Percentiles rank a stretch among this genome's conserved stretches.
phyloP scores from a whole-genome alignment of 208 protist species.

The Wallacemonas collosoma region DNA sequence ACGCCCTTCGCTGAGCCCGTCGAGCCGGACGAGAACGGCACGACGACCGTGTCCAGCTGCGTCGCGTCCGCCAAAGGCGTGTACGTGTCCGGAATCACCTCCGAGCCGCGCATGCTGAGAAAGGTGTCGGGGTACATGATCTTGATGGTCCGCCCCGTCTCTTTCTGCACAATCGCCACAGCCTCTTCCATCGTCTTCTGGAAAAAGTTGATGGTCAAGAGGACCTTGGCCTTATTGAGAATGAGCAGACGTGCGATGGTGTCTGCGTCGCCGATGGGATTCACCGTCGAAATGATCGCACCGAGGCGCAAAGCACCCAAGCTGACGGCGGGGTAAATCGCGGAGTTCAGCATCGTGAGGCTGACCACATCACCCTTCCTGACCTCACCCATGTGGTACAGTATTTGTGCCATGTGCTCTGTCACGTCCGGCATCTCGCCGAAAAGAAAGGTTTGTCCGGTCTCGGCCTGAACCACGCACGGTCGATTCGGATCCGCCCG shows the following conservation, averaged over 20 bases:
- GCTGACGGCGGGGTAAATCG: constrained; percentile 26
- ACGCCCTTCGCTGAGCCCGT: constrained; percentile 51
- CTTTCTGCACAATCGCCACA: constrained; percentile 20
- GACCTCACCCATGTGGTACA: constrained; percentile 33
- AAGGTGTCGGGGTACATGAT: constrained; percentile 32
- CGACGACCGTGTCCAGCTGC: constrained; percentile 20
- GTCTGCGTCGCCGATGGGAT: constrained; percentile 23
- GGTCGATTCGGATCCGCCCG: not conserved
- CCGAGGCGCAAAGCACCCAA: constrained; percentile 38
- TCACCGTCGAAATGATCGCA: constrained; percentile 34
- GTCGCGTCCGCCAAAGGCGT: constrained; percentile 5
- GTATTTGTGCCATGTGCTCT: constrained; percentile 23
- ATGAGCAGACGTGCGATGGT: constrained; percentile 27
- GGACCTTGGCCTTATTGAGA: constrained; percentile 22
- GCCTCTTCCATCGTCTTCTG: constrained; percentile 14
- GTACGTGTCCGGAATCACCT: constrained; percentile 19
- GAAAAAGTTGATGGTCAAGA: constrained; percentile 31
- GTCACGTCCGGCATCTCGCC: constrained; percentile 9
- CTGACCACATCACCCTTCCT: constrained; percentile 41
- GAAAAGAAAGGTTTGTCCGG: not conserved
- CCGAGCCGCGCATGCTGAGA: constrained; percentile 24
- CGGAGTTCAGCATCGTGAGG: constrained; percentile 29
- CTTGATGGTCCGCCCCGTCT: constrained; percentile 25
- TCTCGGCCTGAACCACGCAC: constrained; percentile 1
- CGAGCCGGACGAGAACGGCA: constrained; percentile 33